Percentiles rank a stretch among this genome's conserved stretches.
Conservation (phyloP, 768 basidiomycete genomes). For the Serendipita vermifera region DNA sequence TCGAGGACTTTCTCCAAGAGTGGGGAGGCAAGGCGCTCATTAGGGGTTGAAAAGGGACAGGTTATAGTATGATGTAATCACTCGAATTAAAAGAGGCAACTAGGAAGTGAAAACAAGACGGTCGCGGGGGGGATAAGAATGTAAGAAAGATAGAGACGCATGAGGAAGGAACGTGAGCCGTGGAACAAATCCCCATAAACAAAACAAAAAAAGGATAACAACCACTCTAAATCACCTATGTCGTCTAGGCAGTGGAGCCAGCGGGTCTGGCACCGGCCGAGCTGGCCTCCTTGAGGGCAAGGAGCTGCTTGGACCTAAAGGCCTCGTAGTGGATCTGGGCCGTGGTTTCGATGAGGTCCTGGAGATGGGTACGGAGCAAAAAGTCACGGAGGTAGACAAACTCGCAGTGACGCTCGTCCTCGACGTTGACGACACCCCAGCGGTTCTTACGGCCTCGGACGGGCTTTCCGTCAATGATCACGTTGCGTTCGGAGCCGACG, state of each 20-base stretch:
- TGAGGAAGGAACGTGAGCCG: too few species aligned
- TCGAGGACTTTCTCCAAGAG: background rate
- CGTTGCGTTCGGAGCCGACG: slow-evolving; percentile 91
- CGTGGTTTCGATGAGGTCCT: slow-evolving; percentile 97
- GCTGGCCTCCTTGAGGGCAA: slow-evolving; percentile 96
- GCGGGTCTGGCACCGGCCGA: slow-evolving; percentile 4
- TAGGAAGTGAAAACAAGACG: too few species aligned
- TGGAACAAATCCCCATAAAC: too few species aligned
- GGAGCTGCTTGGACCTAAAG: slow-evolving; percentile 95
- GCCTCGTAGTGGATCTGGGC: slow-evolving; percentile 99
- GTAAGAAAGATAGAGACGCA: too few species aligned
- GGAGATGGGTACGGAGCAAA: slow-evolving; percentile 87
- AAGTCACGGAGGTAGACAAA: slow-evolving; percentile 97
- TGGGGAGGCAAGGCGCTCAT: too few species aligned
- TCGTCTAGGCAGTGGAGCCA: too few species aligned
- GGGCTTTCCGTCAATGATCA: slow-evolving; percentile 89
- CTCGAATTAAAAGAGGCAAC: too few species aligned
- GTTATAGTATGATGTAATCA: too few species aligned
- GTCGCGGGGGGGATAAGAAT: too few species aligned
- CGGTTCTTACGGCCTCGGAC: slow-evolving; percentile 95
- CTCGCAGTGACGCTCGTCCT: slow-evolving; percentile 94
- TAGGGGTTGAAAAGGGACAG: too few species aligned
- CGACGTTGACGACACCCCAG: slow-evolving; percentile 97
- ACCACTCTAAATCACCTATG: too few species aligned
- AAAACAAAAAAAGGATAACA: too few species aligned